A percentile compares a stretch with the other conserved stretches of the same genome.
Evolutionary conservation across 2,329 filamentous ascomycete genomes (phyloP).

Genomic region (Monilinia aucupariae): DNA sequence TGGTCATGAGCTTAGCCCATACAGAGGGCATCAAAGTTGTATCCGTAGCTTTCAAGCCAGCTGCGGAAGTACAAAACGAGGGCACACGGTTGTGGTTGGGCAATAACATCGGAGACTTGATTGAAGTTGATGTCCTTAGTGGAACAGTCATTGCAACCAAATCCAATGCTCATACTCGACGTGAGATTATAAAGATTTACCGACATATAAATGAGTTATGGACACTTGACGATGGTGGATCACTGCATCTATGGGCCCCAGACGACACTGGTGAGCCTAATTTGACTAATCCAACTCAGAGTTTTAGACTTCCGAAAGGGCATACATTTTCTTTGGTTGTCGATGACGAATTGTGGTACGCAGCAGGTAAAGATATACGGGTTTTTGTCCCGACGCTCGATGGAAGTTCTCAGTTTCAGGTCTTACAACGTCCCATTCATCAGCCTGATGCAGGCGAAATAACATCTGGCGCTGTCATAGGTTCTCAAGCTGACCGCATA

Average conservation of each 20-base stretch:
- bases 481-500: conserved; percentile 68
- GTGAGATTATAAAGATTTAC: conserved; percentile 78
- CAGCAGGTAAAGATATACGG: conserved; percentile 78
- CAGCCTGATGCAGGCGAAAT: conserved; percentile 77
- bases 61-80: conserved; percentile 69
- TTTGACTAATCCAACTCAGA: conserved; percentile 64
- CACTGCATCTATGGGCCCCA: conserved; percentile 80
- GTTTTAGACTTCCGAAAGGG: conserved; percentile 71
- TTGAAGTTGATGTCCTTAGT: conserved; percentile 77
- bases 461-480: conserved; percentile 73
- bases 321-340: conserved; percentile 86
- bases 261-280: conserved; percentile 67
- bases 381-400: conserved; percentile 71
- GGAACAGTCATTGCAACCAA: conserved; percentile 66
- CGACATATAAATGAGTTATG: conserved; percentile 85
- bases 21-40: conserved; percentile 80
- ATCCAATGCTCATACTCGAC: conserved; percentile 66
- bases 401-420: conserved; percentile 66
- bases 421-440: conserved; percentile 64
- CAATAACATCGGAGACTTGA: conserved; percentile 78
- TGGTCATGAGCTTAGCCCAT: conserved; percentile 74
- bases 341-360: conserved; percentile 82
- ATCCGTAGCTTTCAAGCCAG: conserved; percentile 80
- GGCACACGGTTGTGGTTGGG: conserved; percentile 83
- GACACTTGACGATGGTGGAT: conserved; percentile 87